Conservation (phyloP, 1,139 yeast species). For the Yamadazyma friedrichii region DNA sequence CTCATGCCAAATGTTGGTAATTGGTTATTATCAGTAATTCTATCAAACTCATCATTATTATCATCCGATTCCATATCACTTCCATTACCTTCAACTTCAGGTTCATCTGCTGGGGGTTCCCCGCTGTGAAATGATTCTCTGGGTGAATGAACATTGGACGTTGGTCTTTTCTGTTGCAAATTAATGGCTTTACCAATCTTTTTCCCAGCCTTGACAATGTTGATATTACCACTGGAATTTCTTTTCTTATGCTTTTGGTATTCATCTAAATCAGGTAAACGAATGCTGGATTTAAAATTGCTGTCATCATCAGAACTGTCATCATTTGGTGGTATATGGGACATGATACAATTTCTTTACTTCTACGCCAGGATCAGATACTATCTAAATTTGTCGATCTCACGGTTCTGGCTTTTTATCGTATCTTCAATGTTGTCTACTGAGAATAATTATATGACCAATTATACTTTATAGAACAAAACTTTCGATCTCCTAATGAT, state of each 20-base stretch:
- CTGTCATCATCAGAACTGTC: conserved; percentile 18
- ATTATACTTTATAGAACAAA: not conserved
- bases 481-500: too few species aligned
- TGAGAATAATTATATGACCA: too few species aligned
- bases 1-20: too few species aligned
- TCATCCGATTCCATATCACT: too few species aligned
- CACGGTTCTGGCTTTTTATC: too few species aligned
- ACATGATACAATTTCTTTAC: not conserved
- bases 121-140: conserved; percentile 26
- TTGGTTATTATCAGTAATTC: too few species aligned
- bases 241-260: conserved; percentile 10
- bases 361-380: too few species aligned
- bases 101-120: conserved; percentile 23
- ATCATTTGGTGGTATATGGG: conserved; percentile 1
- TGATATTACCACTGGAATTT: conserved; percentile 7
- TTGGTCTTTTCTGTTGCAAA: conserved; percentile 6
- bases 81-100: conserved; percentile 6
- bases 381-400: too few species aligned
- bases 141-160: conserved; percentile 19
- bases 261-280: conserved; percentile 14
- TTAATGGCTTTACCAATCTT: conserved; percentile 21
- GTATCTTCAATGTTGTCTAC: too few species aligned
- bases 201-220: conserved; percentile 32
- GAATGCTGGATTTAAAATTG: conserved; percentile 15
- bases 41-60: too few species aligned